A percentile compares a stretch with the other conserved stretches of the same genome.
Evolutionary conservation across 1,284 basidiomycete species (phyloP).

Genomic region (Trametes versicolor): DNA sequence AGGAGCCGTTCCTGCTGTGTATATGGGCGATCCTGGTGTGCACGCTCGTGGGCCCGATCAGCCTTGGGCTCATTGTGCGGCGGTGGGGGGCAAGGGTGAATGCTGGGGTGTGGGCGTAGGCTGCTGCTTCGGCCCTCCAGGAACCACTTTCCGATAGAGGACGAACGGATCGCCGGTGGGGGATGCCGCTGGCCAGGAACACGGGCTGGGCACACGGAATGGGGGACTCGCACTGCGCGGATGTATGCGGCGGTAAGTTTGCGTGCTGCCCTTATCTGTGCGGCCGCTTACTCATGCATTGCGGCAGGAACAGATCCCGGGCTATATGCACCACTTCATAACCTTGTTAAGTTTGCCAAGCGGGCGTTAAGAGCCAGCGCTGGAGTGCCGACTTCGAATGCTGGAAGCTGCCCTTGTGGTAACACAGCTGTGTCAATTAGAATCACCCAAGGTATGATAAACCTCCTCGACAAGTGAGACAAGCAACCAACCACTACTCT

Average conservation of each 20-base stretch:
- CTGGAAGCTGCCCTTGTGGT: no score
- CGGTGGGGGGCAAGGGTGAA: slow-evolving; percentile 30
- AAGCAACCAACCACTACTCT: no score
- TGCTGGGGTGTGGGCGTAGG: slow-evolving; percentile 33
- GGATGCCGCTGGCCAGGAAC: background rate
- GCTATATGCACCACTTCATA: background rate
- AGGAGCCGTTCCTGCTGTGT: slow-evolving; percentile 54
- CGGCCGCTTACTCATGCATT: background rate
- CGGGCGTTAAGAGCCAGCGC: background rate
- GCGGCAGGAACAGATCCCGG: background rate
- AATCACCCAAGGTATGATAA: no score
- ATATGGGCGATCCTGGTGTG: slow-evolving; percentile 62
- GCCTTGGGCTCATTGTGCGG: slow-evolving; percentile 46
- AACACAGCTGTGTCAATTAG: no score
- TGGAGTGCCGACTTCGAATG: no score
- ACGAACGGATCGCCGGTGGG: background rate
- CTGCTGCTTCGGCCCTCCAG: no score
- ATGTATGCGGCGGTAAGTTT: background rate
- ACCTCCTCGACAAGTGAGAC: no score
- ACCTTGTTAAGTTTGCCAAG: background rate
- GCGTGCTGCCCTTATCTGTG: background rate
- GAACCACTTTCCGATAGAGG: background rate
- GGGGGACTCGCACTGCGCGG: background rate
- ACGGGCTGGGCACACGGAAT: background rate
- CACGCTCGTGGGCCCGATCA: slow-evolving; percentile 57